Base-by-base conservation (phyloP, 129 eudicot genomes). In the Lactuca saligna region DNA sequence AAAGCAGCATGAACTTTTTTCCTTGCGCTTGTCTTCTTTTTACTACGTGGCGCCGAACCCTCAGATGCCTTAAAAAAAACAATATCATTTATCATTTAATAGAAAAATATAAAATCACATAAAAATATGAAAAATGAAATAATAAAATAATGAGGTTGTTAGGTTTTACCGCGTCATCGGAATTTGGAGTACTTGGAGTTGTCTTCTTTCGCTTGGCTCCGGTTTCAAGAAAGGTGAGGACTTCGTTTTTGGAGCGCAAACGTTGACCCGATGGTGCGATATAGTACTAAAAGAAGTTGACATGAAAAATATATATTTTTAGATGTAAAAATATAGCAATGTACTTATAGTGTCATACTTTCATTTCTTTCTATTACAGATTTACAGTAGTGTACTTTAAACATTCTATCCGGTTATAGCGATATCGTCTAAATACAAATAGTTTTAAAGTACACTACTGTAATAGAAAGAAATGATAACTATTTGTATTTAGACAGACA, bases 161-260 rank as follows among this genome's bases (percentile, higher is more conserved):
- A 57, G 71, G 86, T 75, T 37, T 75, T 38, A 86, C 93, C 57
- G 75, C 60, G 1, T 70, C 79, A 54, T 81, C 93, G 41, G 79
- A 63, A 65, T 68, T 86, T 68, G 78, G 8, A 39, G 65, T 11
- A 46, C n/a, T 46, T 29, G 76, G 16, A 46, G 51, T 46, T 55
- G 34, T 64, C 51, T 81, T 78, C 72, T 72, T 82, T 17, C 53
- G 71, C 73, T 79, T 82, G 63, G 68, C 58, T 20, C 89, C 93
- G 0, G 93, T 86, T 62, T 75, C 79, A 17, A 86, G 65, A 76
- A 69, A 86, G 61, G 53, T 57, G 5, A 75, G 14, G 55, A 86
- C 93, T 77, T 86, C 93, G 48, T 59, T 79, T 72, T 83, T 86
- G 35, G 89, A 81, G 17, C 86, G 77, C 69, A 86, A 75, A 56